These are phyloP conservation scores for Benincasa hispida DNA, from an alignment of 306 rosid genomes.

Conservation along the genomic window DNA sequence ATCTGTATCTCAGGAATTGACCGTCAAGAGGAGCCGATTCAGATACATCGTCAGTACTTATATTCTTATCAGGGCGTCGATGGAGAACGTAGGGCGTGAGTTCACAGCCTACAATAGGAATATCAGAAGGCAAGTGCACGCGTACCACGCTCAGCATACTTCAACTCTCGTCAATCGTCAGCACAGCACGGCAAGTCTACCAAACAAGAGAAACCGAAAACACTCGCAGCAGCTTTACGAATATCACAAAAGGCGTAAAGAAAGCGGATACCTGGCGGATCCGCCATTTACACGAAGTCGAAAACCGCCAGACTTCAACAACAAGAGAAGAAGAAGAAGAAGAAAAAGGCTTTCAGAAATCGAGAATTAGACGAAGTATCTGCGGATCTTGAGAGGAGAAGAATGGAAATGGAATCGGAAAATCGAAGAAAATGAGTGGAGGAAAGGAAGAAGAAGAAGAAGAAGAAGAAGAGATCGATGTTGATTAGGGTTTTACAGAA, in stretches of 20 bases:
- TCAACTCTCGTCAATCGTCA: conserved; percentile 45
- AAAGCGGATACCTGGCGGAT: conserved; percentile 67
- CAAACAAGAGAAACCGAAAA: conserved; percentile 14
- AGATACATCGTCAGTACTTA: conserved; percentile 59
- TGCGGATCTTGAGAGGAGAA: conserved; percentile 28
- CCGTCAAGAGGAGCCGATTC: conserved; percentile 72
- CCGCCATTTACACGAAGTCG: conserved; percentile 65
- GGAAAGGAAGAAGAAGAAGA: not conserved
- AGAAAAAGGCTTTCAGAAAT: not conserved
- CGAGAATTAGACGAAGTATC: not conserved
- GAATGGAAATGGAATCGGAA: conserved; percentile 8
- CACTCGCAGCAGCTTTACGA: conserved; percentile 15
- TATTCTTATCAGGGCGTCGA: conserved; percentile 50
- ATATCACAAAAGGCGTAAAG: conserved; percentile 15
- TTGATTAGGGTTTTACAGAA: conserved; percentile 76
- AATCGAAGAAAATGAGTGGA: conserved; percentile 10
- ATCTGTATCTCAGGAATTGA: conserved; percentile 76
- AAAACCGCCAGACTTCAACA: conserved; percentile 63
- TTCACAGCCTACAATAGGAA: conserved; percentile 96
- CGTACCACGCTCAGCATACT: conserved; percentile 96
- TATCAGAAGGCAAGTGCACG: conserved; percentile 91
- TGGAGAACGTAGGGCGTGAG: conserved; percentile 88
- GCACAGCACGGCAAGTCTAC: conserved; percentile 25
- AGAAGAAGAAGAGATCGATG: conserved; percentile 28
- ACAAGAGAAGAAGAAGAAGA: conserved; percentile 13